These are phyloP conservation scores for Cokeromyces recurvatus DNA, from an alignment of 371 early-diverging fungal species.

Conservation along the genomic window DNA sequence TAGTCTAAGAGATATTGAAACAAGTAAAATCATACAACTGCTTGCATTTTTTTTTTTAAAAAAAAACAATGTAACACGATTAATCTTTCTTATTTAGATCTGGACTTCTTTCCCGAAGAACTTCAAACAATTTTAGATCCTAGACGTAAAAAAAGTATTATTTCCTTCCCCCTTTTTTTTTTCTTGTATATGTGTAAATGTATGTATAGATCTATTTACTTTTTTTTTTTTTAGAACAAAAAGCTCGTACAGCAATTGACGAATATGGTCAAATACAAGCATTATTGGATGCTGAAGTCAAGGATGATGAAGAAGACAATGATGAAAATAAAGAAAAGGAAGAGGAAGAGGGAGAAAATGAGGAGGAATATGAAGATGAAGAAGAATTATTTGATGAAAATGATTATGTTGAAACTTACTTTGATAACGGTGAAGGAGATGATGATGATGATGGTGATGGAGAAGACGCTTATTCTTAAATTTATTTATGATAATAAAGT, in stretches of 20 bases:
- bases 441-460: conserved; percentile 46
- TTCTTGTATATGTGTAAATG: no score
- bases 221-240: conserved; percentile 18
- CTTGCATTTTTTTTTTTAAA: no score
- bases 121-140: conserved; percentile 41
- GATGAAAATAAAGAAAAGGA: conserved; percentile 27
- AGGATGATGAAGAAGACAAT: conserved; percentile 26
- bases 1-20: conserved; percentile 34
- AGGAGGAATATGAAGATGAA: conserved; percentile 47
- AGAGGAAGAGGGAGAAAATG: conserved; percentile 25
- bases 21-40: conserved; percentile 19
- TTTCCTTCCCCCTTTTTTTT: no score
- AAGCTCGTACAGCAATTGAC: conserved; percentile 11
- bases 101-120: conserved; percentile 50
- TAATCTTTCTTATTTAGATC: conserved; percentile 33
- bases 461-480: conserved; percentile 13
- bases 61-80: no score
- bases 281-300: conserved; percentile 26
- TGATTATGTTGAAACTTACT: conserved; percentile 51
- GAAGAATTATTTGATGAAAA: conserved; percentile 49
- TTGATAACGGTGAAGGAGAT: conserved; percentile 53
- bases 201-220: neutral
- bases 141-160: conserved; percentile 30
- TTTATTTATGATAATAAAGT: neutral
- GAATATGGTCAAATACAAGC: conserved; percentile 32